Conservation (phyloP, 164 flowering plant species). For the Paratinospora sagittata region DNA sequence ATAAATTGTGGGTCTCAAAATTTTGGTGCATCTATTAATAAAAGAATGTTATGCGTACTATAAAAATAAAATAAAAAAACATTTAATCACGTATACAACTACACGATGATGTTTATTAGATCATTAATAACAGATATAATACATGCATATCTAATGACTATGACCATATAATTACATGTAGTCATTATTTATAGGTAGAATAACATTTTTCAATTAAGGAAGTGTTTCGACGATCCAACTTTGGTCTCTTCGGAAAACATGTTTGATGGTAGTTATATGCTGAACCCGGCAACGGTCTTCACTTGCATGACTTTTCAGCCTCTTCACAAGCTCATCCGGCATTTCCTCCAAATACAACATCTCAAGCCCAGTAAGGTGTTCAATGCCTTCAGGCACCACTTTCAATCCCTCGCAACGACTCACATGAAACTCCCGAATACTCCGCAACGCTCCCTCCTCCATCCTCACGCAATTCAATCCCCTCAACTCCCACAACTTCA, state of each 20-base stretch:
- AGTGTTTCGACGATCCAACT: constrained; percentile 17
- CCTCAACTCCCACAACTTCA: constrained; percentile 18
- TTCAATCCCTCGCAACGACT: constrained; percentile 21
- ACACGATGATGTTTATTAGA: no score
- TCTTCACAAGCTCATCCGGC: constrained; percentile 26
- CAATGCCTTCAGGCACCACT: constrained; percentile 30
- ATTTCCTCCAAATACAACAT: constrained; percentile 28
- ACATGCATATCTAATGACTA: no score
- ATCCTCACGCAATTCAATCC: constrained; percentile 18
- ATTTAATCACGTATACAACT: no score
- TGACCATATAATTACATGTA: no score
- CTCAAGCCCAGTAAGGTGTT: constrained; percentile 26
- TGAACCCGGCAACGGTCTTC: constrained; percentile 9
- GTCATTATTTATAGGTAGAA: no score
- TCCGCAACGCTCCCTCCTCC: constrained; percentile 31
- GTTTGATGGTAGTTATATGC: constrained; percentile 22
- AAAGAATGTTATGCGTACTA: no score
- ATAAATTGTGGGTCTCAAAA: no score
- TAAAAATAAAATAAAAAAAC: no score
- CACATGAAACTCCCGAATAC: constrained; percentile 19
- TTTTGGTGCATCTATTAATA: no score
- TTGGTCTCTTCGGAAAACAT: constrained; percentile 13
- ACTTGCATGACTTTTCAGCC: constrained; percentile 3
- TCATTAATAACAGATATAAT: no score
- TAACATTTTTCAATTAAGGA: not conserved